Conservation (phyloP, 1,139 yeast species). For the Blastobotrys malaysiensis region DNA sequence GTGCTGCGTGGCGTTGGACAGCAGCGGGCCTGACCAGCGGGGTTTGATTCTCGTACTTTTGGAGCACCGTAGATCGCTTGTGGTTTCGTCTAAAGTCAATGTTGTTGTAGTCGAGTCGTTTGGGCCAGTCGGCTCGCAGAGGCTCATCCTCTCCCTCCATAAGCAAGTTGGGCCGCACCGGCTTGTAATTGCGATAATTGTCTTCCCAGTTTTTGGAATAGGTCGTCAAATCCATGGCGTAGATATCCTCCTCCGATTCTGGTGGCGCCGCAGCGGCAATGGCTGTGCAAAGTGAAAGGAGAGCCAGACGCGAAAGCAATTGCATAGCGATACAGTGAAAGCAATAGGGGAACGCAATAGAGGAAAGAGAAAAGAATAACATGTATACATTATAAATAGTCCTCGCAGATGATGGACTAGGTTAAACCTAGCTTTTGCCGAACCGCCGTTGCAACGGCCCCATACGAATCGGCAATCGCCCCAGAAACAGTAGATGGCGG, state of each 20-base stretch:
- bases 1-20: background rate
- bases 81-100: background rate
- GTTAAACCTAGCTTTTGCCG: background rate
- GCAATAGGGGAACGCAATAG: background rate
- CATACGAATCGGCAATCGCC: slow-evolving; percentile 23
- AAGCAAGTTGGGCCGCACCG: background rate
- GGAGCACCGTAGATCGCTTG: background rate
- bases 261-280: slow-evolving; percentile 11
- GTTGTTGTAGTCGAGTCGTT: background rate
- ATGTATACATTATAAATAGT: background rate
- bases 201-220: slow-evolving; percentile 18
- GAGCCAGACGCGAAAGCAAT: background rate
- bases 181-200: slow-evolving; percentile 11
- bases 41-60: background rate
- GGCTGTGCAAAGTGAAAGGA: background rate
- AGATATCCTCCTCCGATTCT: background rate
- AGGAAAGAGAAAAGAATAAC: background rate
- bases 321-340: background rate
- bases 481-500: slow-evolving; percentile 50
- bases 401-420: background rate
- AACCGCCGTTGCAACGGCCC: slow-evolving; percentile 23
- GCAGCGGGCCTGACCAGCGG: background rate
- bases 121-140: background rate
- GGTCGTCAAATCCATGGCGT: slow-evolving; percentile 8
- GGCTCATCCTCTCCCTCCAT: background rate